Base-by-base conservation (phyloP, 78 protist species). In the Bodo saltans region DNA sequence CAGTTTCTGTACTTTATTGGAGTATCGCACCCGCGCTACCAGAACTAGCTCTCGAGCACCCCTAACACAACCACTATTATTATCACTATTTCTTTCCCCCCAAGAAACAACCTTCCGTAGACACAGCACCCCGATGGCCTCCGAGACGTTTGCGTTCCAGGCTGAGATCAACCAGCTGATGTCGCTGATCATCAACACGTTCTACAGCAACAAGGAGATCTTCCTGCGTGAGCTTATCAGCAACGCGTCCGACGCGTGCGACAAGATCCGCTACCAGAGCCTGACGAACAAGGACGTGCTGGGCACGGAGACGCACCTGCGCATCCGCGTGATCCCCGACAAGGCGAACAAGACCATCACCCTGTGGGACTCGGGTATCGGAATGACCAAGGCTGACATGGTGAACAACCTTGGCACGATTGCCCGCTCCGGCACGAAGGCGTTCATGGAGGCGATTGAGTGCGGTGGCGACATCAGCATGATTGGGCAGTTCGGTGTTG, bases 401-500 rank as follows among this genome's bases (percentile, higher is more conserved):
- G 89, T 98, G 39, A 92, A 92, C 93, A 95, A 95, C 95, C 93
- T 99, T 39, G 99, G 99, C n/a, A 97, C 99, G 74, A 97, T 99
- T 83, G 99, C 99, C 42, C 86, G 88, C 83, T 98, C 99, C 8
- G 99, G 99, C 76, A 98, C 99, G 68, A 95, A 95, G 91, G 85
- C 82, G 29, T 98, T 97, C 91, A 93, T 99, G 97, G 98, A 98
- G 89, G 97, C 96, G 30, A 86, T 96, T 38, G 72, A 78, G 71
- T 89, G 92, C 28, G 99, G 99, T 38, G n/a, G n/a, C n/a, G n/a
- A n/a, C n/a, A 87, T 98, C 28, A 69, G 88, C 86, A 93, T 97
- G 97, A 99, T 99, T 70, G 99, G 99, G 29, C 99, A 99, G 89
- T 99, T 99, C 87, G 99, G 99, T 91, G 99, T 99, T 72, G 99